Evolutionary conservation across 1,284 basidiomycete genomes (phyloP).

Genomic region (Meira nashicola): DNA sequence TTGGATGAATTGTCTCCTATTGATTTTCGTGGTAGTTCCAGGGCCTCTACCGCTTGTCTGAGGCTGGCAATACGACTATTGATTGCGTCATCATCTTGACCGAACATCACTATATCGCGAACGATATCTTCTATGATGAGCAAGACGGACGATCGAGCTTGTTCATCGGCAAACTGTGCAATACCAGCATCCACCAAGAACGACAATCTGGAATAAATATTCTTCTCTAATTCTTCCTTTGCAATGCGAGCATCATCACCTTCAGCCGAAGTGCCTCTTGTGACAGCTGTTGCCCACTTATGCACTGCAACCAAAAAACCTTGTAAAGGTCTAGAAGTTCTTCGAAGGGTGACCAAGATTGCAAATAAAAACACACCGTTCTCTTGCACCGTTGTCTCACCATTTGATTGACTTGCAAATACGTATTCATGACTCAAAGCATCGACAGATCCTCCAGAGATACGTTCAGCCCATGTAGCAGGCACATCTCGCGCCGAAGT

Average conservation of each 20-base stretch:
- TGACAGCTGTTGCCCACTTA: conserved; percentile 1
- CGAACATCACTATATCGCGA: not conserved
- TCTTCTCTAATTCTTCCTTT: not conserved
- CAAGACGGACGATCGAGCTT: not conserved
- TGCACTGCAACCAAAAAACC: conserved; percentile 4
- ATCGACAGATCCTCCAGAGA: conserved; percentile 29
- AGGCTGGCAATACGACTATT: not conserved
- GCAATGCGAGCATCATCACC: not conserved
- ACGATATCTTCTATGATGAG: not conserved
- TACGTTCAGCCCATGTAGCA: conserved; percentile 31
- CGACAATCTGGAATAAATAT: not conserved
- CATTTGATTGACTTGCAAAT: conserved; percentile 31
- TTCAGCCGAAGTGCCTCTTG: not conserved
- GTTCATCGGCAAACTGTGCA: too few relatives aligned
- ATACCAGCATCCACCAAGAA: too few relatives aligned
- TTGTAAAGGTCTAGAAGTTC: not conserved
- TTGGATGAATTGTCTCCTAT: not conserved
- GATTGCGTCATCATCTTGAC: not conserved
- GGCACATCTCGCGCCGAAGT: conserved; percentile 23
- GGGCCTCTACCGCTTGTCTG: not conserved
- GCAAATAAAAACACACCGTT: not conserved
- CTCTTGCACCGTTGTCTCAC: not conserved
- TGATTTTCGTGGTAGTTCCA: not conserved
- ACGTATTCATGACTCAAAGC: conserved; percentile 49
- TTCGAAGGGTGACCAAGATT: not conserved